Evolutionary conservation across 2,329 filamentous ascomycete genomes (phyloP).

Genomic region (Xylariales sp.): DNA sequence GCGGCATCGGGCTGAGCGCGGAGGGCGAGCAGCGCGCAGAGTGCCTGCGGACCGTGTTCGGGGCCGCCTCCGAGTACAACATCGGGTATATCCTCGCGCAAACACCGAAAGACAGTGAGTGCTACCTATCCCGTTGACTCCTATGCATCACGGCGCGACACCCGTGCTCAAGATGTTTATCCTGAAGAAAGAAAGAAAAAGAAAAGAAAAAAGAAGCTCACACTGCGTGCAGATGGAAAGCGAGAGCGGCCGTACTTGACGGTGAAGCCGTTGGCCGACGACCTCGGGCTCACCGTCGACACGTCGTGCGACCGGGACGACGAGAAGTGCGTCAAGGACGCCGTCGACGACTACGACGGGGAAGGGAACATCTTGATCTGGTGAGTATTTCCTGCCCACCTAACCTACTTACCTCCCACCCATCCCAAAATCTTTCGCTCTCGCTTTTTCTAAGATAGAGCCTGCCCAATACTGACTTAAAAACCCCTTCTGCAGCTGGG

Average conservation of each 20-base stretch:
- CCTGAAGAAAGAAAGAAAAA: background rate
- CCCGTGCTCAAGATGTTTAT: background rate
- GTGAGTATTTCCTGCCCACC: slow-evolving; percentile 43
- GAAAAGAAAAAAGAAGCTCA: background rate
- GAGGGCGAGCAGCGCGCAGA: slow-evolving; percentile 67
- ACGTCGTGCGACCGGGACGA: slow-evolving; percentile 68
- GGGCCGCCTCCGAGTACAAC: slow-evolving; percentile 61
- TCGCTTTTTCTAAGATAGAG: background rate
- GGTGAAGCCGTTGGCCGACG: slow-evolving; percentile 65
- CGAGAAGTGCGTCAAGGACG: slow-evolving; percentile 62
- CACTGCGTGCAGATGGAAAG: slow-evolving; percentile 56
- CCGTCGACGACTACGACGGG: slow-evolving; percentile 60
- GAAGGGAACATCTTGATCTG: slow-evolving; percentile 69
- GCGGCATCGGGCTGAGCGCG: slow-evolving; percentile 61
- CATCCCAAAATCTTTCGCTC: background rate
- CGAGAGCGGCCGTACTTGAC: slow-evolving; percentile 67
- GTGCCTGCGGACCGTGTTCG: slow-evolving; percentile 69
- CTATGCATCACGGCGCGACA: no score
- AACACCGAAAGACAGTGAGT: slow-evolving; percentile 59
- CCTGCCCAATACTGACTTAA: slow-evolving; percentile 12
- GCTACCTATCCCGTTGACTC: background rate
- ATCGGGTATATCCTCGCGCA: slow-evolving; percentile 70
- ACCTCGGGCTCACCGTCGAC: slow-evolving; percentile 67
- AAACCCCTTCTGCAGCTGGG: slow-evolving; percentile 59
- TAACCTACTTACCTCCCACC: no score